A percentile compares a stretch with the other conserved stretches of the same genome.
Conservation (phyloP, 2,329 filamentous ascomycete species). For the Ophiosphaerella narmari region DNA sequence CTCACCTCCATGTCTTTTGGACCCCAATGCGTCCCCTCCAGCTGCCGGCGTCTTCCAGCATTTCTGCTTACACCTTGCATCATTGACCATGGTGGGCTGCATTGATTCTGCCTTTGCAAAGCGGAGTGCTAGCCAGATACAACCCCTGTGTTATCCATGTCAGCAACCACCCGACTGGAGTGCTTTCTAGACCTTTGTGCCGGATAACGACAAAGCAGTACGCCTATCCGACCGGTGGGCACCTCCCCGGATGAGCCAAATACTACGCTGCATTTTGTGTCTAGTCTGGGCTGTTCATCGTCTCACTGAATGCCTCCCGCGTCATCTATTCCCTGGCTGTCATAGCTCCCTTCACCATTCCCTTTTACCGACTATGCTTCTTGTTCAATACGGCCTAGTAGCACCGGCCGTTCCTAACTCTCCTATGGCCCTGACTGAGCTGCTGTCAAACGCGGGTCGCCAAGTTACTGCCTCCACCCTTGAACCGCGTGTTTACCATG, state of each 20-base stretch:
- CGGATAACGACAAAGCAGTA: conserved; percentile 17
- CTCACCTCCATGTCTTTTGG: conserved; percentile 8
- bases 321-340: conserved; percentile 21
- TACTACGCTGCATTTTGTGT: conserved; percentile 29
- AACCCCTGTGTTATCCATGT: conserved; percentile 25
- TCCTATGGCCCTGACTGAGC: conserved; percentile 17
- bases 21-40: conserved; percentile 22
- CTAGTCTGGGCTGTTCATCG: conserved; percentile 20
- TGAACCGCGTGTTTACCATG: conserved; percentile 28
- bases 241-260: conserved; percentile 24
- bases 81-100: conserved; percentile 11
- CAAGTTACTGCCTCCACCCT: conserved; percentile 20
- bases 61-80: conserved; percentile 14
- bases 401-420: conserved; percentile 7
- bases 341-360: conserved; percentile 19
- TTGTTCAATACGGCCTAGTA: conserved; percentile 24
- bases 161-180: conserved; percentile 25
- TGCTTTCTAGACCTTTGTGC: conserved; percentile 25
- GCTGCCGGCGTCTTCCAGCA: conserved; percentile 18
- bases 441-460: conserved; percentile 12
- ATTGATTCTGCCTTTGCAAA: conserved; percentile 15
- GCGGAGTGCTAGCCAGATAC: conserved; percentile 31
- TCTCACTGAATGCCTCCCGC: conserved; percentile 22
- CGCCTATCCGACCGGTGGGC: conserved; percentile 12
- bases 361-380: conserved; percentile 22